Evolutionary conservation across 106 monocot genomes (phyloP).

Genomic region (Narthecium ossifragum): DNA sequence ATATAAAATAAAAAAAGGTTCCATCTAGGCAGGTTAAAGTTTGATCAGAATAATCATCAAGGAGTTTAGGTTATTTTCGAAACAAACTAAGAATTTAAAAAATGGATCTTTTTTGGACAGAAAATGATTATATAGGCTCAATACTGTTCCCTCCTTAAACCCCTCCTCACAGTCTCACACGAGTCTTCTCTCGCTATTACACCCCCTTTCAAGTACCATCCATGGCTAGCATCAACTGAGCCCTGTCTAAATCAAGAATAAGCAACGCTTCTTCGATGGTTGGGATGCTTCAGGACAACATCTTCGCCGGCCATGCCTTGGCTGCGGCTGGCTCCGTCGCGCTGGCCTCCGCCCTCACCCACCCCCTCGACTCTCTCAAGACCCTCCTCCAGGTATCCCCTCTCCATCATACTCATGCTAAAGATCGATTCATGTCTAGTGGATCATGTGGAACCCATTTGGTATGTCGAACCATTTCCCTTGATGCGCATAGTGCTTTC

Average conservation of each 20-base stretch:
- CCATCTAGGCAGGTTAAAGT: no score
- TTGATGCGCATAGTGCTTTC: no score
- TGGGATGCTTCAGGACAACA: slow-evolving; percentile 34
- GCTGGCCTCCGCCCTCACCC: slow-evolving; percentile 43
- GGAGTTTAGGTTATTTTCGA: no score
- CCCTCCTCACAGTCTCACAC: background rate
- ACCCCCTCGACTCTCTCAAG: slow-evolving; percentile 89
- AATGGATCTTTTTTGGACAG: background rate
- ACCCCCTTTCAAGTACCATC: background rate
- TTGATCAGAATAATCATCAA: no score
- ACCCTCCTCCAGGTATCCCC: slow-evolving; percentile 73
- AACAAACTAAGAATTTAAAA: no score
- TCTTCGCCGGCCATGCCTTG: slow-evolving; percentile 63
- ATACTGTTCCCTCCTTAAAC: background rate
- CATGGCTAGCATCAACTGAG: background rate
- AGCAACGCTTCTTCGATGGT: slow-evolving; percentile 27
- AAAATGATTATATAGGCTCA: background rate
- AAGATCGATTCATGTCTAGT: background rate
- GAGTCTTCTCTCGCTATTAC: no score
- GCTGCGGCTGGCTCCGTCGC: slow-evolving; percentile 40
- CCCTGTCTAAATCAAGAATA: background rate
- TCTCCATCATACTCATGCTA: no score
- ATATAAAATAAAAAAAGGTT: no score
- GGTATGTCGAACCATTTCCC: background rate
- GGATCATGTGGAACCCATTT: background rate